Percentiles rank a stretch among this genome's conserved stretches.
Conservation (phyloP, 2,329 filamentous ascomycete genomes). For the Ramichloridium luteum region DNA sequence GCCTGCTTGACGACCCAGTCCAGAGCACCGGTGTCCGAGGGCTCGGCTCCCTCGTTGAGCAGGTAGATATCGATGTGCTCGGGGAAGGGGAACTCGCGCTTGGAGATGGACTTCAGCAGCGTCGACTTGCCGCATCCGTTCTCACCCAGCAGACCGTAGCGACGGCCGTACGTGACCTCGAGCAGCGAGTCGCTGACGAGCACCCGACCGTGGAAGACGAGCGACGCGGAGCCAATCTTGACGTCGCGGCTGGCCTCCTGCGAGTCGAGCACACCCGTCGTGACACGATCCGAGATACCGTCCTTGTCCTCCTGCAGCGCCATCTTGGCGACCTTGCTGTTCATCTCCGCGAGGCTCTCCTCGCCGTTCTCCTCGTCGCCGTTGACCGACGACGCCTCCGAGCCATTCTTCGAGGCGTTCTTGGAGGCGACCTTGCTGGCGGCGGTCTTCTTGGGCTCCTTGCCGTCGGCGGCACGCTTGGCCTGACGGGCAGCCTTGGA, state of each 20-base stretch:
- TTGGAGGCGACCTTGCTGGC: conserved; percentile 59
- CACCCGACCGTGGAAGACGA: conserved; percentile 96
- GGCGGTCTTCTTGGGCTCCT: conserved; percentile 62
- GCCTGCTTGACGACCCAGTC: conserved; percentile 97
- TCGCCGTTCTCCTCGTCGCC: conserved; percentile 51
- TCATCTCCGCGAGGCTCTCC: conserved; percentile 20
- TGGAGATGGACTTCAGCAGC: conserved; percentile 86
- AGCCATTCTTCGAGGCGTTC: conserved; percentile 49
- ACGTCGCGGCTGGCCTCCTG: conserved; percentile 78
- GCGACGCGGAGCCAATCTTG: conserved; percentile 85
- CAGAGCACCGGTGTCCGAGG: conserved; percentile 75
- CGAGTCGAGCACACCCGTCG: conserved; percentile 88
- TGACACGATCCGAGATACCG: conserved; percentile 93
- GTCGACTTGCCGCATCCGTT: conserved; percentile 99
- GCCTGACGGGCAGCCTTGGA: conserved; percentile 57
- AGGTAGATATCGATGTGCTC: conserved; percentile 97
- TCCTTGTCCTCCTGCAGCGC: conserved; percentile 81
- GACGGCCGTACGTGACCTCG: conserved; percentile 82
- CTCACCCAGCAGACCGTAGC: conserved; percentile 92
- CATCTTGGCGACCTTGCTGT: conserved; percentile 1
- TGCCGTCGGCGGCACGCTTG: conserved; percentile 55
- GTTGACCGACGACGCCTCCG: conserved; percentile 53
- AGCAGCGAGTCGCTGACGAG: conserved; percentile 88
- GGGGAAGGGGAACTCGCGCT: conserved; percentile 89
- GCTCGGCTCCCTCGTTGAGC: conserved; percentile 89